Percentiles rank a stretch among this genome's conserved stretches.
Evolutionary conservation across 2,329 filamentous ascomycete species (phyloP).

Genomic region (Exutisphaerella laricina): DNA sequence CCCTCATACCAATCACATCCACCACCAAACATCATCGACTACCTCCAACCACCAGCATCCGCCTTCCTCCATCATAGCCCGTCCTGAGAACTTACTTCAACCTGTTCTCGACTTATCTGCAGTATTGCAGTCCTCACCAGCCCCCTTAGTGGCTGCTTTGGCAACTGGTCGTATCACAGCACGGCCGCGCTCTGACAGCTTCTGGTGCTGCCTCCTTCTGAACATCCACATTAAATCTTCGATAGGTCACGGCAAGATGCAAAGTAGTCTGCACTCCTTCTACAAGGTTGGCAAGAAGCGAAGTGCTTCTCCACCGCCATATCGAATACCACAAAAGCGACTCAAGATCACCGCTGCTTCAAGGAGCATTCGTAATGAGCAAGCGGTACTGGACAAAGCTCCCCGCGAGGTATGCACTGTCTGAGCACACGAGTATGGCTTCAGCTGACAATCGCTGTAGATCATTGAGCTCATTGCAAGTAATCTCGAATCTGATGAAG

Average conservation of each 20-base stretch:
- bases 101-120: too few relatives aligned
- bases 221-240: too few relatives aligned
- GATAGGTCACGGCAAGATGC: too few relatives aligned
- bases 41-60: not conserved
- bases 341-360: not conserved
- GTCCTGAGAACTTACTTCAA: not conserved
- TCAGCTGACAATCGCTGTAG: slow-evolving; percentile 25
- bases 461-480: slow-evolving; percentile 38
- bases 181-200: too few relatives aligned
- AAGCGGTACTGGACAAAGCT: not conserved
- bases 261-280: not conserved
- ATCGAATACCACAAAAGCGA: not conserved
- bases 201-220: too few relatives aligned
- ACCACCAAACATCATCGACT: too few relatives aligned
- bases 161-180: too few relatives aligned
- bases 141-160: too few relatives aligned
- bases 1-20: too few relatives aligned
- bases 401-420: not conserved
- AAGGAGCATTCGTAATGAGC: not conserved
- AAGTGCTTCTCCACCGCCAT: not conserved
- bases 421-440: not conserved
- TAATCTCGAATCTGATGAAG: slow-evolving; percentile 37
- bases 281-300: not conserved
- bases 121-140: too few relatives aligned
- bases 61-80: not conserved